Evolutionary conservation across 2,329 filamentous ascomycete species (phyloP).

Genomic region (Bipolaris oryzae): DNA sequence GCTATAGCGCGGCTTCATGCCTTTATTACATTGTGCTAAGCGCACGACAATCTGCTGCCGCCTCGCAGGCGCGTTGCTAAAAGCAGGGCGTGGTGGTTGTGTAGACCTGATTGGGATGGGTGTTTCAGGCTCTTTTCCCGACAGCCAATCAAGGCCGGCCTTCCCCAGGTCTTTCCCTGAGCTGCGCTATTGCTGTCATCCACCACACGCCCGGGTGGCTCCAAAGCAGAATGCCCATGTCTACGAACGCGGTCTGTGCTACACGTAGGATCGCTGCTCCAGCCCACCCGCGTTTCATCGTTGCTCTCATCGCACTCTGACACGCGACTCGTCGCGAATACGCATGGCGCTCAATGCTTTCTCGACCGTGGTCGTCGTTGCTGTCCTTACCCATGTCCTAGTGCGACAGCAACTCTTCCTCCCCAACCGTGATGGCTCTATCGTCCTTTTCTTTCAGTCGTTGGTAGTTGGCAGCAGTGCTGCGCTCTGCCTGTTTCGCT

Average conservation of each 20-base stretch:
- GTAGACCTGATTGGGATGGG: constrained; percentile 31
- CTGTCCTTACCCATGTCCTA: constrained; percentile 29
- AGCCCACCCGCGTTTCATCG: constrained; percentile 33
- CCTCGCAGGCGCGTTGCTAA: constrained; percentile 7
- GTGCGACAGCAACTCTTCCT: constrained; percentile 37
- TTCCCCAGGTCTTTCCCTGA: constrained; percentile 6
- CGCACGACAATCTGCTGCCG: constrained; percentile 12
- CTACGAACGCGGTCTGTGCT: constrained; percentile 26
- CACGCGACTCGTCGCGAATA: constrained; percentile 40
- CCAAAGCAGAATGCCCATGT: constrained; percentile 7
- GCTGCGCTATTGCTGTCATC: constrained; percentile 4
- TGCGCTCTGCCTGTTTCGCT: constrained; percentile 46
- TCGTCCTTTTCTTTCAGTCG: constrained; percentile 33
- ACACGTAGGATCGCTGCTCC: constrained; percentile 18
- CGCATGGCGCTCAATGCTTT: constrained; percentile 45
- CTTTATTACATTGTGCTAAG: constrained; percentile 25
- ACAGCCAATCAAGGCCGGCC: constrained; percentile 28
- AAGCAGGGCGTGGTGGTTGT: constrained; percentile 20
- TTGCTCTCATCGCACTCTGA: constrained; percentile 29
- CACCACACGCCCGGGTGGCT: constrained; percentile 12
- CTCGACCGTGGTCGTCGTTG: constrained; percentile 34
- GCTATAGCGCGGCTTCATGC: constrained; percentile 31
- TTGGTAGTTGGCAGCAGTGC: constrained; percentile 45
- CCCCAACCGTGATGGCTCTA: constrained; percentile 32
- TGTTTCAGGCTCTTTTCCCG: constrained; percentile 16